phyloP scores from a whole-genome alignment of 2,329 filamentous ascomycete genomes.

The Talaromyces verruculosus region DNA sequence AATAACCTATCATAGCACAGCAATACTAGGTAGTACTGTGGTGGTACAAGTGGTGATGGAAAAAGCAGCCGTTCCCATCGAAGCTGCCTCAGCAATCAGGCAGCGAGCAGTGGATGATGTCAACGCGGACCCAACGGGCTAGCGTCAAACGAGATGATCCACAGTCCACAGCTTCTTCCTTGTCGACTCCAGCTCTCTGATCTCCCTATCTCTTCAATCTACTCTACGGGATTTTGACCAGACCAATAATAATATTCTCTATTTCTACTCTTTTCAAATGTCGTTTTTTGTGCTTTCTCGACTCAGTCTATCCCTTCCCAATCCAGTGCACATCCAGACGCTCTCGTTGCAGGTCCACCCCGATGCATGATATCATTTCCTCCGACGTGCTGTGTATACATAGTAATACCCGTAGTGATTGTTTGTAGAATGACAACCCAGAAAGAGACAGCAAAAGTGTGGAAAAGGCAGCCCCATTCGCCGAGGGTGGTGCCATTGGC shows the following conservation, averaged over 20 bases:
- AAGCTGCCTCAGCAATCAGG: not conserved
- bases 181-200: not conserved
- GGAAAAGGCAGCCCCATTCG: not conserved
- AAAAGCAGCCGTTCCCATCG: conserved; percentile 2
- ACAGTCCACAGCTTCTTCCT: not conserved
- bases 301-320: not conserved
- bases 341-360: not conserved
- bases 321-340: not conserved
- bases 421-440: not conserved
- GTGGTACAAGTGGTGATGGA: not conserved
- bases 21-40: not conserved
- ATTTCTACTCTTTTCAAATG: not conserved
- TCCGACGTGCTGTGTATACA: not conserved
- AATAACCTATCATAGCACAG: too few species aligned
- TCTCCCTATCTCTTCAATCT: not conserved
- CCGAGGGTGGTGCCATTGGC: not conserved
- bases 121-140: not conserved
- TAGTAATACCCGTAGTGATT: not conserved
- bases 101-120: conserved; percentile 8
- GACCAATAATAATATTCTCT: conserved; percentile 2
- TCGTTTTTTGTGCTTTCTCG: too few species aligned
- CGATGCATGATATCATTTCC: conserved; percentile 4
- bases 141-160: too few species aligned
- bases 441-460: not conserved
- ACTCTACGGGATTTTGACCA: not conserved